Evolutionary conservation across 768 basidiomycete genomes (phyloP).

Genomic region (Lentinula raphanica): DNA sequence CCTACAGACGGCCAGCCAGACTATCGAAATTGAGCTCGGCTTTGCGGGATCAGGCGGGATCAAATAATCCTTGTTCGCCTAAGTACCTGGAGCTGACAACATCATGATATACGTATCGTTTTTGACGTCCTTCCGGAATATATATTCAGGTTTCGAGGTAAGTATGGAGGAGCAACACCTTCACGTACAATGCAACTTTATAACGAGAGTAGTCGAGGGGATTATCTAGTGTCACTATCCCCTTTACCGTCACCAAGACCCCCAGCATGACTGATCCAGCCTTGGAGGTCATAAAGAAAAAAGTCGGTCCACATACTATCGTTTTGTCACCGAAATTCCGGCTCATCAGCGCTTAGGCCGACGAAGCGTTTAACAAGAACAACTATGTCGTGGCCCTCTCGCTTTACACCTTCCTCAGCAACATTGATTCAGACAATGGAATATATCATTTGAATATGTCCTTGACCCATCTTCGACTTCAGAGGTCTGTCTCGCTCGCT

Average conservation of each 20-base stretch:
- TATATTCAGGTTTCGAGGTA: too few species aligned
- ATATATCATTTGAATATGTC: constrained; percentile 8
- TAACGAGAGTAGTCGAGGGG: too few species aligned
- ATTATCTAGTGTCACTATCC: too few species aligned
- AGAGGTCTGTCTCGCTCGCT: constrained; percentile 6
- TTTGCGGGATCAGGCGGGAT: too few species aligned
- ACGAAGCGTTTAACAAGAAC: not conserved
- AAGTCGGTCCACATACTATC: not conserved
- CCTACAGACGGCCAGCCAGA: too few species aligned
- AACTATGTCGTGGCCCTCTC: not conserved
- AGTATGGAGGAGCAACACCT: too few species aligned
- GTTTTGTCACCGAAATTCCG: not conserved
- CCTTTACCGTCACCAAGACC: not conserved
- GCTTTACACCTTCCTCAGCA: not conserved
- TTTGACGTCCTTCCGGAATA: too few species aligned
- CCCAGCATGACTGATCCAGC: not conserved
- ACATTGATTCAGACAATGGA: not conserved
- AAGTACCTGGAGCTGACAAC: too few species aligned
- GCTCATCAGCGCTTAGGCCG: not conserved
- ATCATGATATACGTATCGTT: too few species aligned
- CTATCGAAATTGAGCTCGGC: too few species aligned
- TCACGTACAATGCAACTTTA: too few species aligned
- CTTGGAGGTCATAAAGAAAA: not conserved
- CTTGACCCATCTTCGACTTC: constrained; percentile 6
- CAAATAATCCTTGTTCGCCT: too few species aligned